A percentile compares a stretch with the other conserved stretches of the same genome.
Evolutionary conservation across 176 grass and related monocot genomes (phyloP).

Genomic region (Phyllostachys edulis): DNA sequence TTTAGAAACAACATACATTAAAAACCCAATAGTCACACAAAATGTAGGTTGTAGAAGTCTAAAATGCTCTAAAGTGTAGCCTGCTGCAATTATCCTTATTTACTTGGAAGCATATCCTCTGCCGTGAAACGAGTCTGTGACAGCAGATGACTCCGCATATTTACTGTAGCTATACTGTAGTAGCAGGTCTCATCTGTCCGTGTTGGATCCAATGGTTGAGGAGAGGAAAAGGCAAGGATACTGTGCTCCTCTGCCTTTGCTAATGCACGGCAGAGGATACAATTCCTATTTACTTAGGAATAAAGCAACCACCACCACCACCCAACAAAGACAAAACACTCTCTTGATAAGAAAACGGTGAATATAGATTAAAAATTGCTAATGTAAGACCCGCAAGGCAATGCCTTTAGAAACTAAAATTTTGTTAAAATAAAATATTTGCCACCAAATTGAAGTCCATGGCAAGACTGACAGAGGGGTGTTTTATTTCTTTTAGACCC

Average conservation of each 20-base stretch:
- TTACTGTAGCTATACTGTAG: too few relatives aligned
- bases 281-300: background rate
- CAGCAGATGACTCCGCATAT: too few relatives aligned
- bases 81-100: background rate
- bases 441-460: background rate
- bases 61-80: background rate
- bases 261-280: too few relatives aligned
- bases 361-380: background rate
- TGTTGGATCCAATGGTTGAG: too few relatives aligned
- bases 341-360: background rate
- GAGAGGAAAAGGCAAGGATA: too few relatives aligned
- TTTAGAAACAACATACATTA: background rate
- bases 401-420: background rate
- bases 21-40: background rate
- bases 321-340: conserved; percentile 1
- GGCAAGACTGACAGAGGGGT: background rate
- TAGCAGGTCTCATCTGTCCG: too few relatives aligned
- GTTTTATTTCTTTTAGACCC: background rate
- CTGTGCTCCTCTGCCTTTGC: too few relatives aligned
- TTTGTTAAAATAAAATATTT: background rate
- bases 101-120: background rate
- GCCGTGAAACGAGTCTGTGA: too few relatives aligned
- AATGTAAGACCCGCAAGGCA: background rate
- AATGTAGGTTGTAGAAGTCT: background rate
- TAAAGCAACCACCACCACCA: background rate